Base-by-base conservation (phyloP, 495 filamentous ascomycete genomes). In the Aspergillus sclerotioniger region DNA sequence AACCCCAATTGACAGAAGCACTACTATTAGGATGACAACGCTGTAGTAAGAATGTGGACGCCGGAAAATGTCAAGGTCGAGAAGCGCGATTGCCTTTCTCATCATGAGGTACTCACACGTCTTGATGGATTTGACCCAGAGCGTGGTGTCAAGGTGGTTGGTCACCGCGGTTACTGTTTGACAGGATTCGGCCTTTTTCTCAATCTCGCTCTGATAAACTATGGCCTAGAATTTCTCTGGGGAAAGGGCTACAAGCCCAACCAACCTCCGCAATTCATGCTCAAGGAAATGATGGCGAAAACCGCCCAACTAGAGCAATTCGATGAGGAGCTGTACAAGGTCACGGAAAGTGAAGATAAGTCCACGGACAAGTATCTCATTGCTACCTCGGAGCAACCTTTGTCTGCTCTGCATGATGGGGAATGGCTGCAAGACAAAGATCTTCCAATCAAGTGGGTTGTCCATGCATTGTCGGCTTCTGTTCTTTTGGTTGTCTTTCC, bases 251-350 rank as follows among this genome's bases (percentile, higher is more conserved):
- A 95, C 74, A 91, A 80, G n/a, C 86, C 91, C 3, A 88, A 94
- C 54, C 91, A 96, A 68, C 90, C 93, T 10, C 94, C 94, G 3
- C 91, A 92, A 62, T 96, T 98, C 77, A 98, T 98, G 94, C 82
- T 93, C 51, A 87, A 86, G 74, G 90, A 96, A 39, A 87, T 90
- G 71, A 98, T 98, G 95, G 94, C 91, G n/a, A 97, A 97, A 78
- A 98, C 94, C 1, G 94, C 94, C 3, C 95, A 98, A 75, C 84
- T 98, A 16, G 91, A 93, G 67, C 90, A 98, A 62, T 98, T 98
- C 66, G 94, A 98, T 63, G 94, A 98, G 71, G 92, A 98, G 67
- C 73, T 98, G 39, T 98, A 98, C 77, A 98, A 98, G 75, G 93
- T 98, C 48, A 84, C 91, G 7, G 88, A 90, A 59, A 83, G 84